Conservation (phyloP, 176 grass and related monocot genomes). For the Carex littledalei region DNA sequence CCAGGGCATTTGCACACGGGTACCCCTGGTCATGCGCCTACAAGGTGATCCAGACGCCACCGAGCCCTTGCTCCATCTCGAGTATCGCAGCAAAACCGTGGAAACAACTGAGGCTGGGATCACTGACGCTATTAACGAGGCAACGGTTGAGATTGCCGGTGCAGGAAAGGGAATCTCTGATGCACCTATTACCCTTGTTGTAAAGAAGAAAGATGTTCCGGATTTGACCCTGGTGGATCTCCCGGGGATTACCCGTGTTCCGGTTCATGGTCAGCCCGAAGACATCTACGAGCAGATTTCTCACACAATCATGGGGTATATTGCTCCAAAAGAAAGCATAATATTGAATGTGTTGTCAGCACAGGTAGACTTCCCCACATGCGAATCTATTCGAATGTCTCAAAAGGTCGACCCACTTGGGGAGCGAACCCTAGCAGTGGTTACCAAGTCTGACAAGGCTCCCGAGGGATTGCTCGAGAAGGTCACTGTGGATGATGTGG, state of each 20-base stretch:
- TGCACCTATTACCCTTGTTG: slow-evolving; percentile 6
- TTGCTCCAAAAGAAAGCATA: slow-evolving; percentile 27
- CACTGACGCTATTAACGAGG: not conserved
- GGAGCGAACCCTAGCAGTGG: slow-evolving; percentile 21
- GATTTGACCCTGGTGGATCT: slow-evolving; percentile 26
- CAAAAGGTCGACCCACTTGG: slow-evolving; percentile 17
- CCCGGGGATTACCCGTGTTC: slow-evolving; percentile 31
- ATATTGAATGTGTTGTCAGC: slow-evolving; percentile 28
- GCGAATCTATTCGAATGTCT: slow-evolving; percentile 27
- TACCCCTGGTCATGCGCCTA: slow-evolving; percentile 27
- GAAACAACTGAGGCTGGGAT: slow-evolving; percentile 1
- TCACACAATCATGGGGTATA: slow-evolving; percentile 19
- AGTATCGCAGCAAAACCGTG: slow-evolving; percentile 17
- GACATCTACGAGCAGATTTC: slow-evolving; percentile 34
- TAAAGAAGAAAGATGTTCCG: slow-evolving; percentile 21
- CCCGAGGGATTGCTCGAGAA: slow-evolving; percentile 33
- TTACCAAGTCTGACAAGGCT: slow-evolving; percentile 24
- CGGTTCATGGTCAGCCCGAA: slow-evolving; percentile 9
- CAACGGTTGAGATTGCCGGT: slow-evolving; percentile 23
- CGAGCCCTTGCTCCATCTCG: not conserved
- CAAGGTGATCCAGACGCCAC: not conserved
- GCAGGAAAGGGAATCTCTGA: slow-evolving; percentile 16
- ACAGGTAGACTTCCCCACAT: slow-evolving; percentile 25
- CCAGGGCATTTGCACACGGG: slow-evolving; percentile 34
- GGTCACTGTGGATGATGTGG: slow-evolving; percentile 22